Base-by-base conservation (phyloP, 2,329 filamentous ascomycete genomes). In the Clarireedia hainanense region DNA sequence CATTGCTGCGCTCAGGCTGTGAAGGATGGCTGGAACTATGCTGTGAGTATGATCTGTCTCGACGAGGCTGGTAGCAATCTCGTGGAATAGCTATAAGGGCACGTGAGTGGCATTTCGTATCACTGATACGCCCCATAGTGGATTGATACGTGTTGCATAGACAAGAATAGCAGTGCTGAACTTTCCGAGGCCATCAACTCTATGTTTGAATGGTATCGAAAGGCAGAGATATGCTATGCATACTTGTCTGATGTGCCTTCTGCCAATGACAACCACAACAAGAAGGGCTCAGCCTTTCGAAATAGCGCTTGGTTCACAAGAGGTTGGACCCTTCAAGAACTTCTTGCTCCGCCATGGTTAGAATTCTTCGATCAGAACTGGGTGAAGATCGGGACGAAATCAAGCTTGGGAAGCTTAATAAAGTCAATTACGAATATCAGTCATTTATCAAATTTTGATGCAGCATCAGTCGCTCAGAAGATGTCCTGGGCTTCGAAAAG, bases 401-500 rank as follows among this genome's bases (percentile, higher is more conserved):
- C 36, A 23, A 20, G n/a, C 14, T 14, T 47, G 15, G 45, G 5
- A 47, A 2, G 26, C 6, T 15, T 23, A 26, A 47, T 47, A 15
- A 12, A 27, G 5, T 15, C n/a, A 5, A 26, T 47, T 24, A 47
- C 45, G 6, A 20, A 26, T 15, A 47, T 47, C 26, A n/a, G n/a
- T 7, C 45, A n/a, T 30, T 47, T 47, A 9, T 47, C 45, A 20
- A 23, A 20, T 1, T 47, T 47, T 5, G 14, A 23, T 30, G 26
- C 10, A 23, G 23, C 45, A 34, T 34, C 10, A 9, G 30, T 34
- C 30, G 30, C 30, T 27, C n/a, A 47, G 17, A n/a, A 23, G 6
- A 50, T 50, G 71, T 71, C 70, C 0, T 75, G 73, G 73, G 72
- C 72, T 1, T 64, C 69, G 0, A 52, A 61, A 5, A 65, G 73